Conservation (phyloP, 768 basidiomycete genomes). For the Phanerochaete sordida region DNA sequence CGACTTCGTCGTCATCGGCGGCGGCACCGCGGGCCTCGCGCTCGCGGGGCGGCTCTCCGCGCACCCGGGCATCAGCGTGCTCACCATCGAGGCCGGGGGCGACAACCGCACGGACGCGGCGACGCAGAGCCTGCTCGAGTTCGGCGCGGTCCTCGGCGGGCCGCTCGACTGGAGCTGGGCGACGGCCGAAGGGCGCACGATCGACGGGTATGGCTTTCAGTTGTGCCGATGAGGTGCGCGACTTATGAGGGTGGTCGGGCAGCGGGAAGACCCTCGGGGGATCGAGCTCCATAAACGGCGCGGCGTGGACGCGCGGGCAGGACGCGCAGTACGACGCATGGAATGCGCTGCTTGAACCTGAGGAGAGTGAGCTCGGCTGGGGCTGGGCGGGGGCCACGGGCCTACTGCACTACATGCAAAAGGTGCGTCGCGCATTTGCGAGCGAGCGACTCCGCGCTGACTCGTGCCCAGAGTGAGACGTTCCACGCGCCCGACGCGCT, state of each 20-base stretch:
- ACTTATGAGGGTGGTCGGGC: neutral
- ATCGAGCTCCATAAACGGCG: conserved; percentile 45
- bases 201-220: conserved; percentile 33
- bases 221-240: neutral
- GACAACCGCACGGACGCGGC: conserved; percentile 42
- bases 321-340: conserved; percentile 43
- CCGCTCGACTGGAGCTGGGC: conserved; percentile 45
- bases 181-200: conserved; percentile 37
- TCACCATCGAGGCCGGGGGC: conserved; percentile 50
- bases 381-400: conserved; percentile 22
- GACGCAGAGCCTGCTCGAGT: conserved; percentile 45
- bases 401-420: conserved; percentile 29
- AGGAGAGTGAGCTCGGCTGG: conserved; percentile 25
- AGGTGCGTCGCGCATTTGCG: conserved; percentile 8
- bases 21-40: conserved; percentile 42
- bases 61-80: conserved; percentile 37
- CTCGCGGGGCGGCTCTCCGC: conserved; percentile 45
- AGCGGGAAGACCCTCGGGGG: conserved; percentile 44
- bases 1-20: conserved; percentile 37
- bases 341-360: conserved; percentile 30
- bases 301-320: conserved; percentile 43
- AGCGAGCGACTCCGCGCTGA: neutral
- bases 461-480: conserved; percentile 2
- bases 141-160: conserved; percentile 37
- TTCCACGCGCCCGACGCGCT: conserved; percentile 6